Percentiles rank a stretch among this genome's conserved stretches.
These are phyloP conservation scores for Claviceps pazoutovae DNA, from an alignment of 2,329 filamentous ascomycete species.

Conservation along the genomic window DNA sequence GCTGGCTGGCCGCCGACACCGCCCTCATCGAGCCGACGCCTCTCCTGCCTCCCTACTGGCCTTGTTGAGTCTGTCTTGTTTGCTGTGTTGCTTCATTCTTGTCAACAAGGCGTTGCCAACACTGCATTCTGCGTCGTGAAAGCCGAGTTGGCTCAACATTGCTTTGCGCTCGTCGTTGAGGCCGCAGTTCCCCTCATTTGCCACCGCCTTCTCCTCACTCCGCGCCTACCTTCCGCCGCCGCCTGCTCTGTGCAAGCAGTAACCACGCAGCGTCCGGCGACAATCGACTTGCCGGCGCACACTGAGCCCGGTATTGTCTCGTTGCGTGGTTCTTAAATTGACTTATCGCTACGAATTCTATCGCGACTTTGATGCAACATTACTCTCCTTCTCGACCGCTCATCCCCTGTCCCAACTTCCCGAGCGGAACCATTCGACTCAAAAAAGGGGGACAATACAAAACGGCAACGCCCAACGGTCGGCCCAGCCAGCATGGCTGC, in stretches of 20 bases:
- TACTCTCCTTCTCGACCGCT: no score
- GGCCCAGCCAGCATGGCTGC: slow-evolving; percentile 20
- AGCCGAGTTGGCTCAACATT: neutral
- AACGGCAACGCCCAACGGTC: neutral
- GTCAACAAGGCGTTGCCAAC: neutral
- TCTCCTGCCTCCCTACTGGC: neutral
- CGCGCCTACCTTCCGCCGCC: neutral
- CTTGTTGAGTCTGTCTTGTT: neutral
- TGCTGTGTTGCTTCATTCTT: neutral
- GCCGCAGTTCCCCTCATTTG: neutral
- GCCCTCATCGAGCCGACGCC: neutral
- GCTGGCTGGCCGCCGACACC: neutral
- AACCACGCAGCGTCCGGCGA: neutral
- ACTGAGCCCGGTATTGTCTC: neutral
- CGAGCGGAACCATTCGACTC: no score
- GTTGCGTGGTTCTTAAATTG: neutral
- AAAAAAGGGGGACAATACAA: neutral
- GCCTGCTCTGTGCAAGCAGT: neutral
- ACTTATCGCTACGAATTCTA: neutral
- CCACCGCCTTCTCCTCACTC: neutral
- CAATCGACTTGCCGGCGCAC: neutral
- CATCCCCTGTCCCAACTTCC: no score
- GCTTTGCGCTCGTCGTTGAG: neutral
- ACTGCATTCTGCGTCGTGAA: neutral
- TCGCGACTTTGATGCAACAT: no score